Evolutionary conservation across 495 filamentous ascomycete genomes (phyloP).

Genomic region (Neurospora pannonica): DNA sequence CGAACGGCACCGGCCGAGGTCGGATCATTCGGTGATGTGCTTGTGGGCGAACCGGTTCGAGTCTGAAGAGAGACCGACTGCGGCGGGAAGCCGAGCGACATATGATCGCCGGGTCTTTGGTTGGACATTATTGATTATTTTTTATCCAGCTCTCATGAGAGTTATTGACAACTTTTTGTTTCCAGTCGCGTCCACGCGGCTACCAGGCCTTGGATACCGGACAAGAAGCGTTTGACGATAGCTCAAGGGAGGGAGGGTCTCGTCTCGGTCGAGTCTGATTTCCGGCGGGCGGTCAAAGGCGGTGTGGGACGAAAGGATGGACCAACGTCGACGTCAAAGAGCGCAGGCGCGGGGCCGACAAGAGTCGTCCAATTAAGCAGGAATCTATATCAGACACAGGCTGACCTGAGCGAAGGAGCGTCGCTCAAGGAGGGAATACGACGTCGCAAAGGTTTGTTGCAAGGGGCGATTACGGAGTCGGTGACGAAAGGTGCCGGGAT

Average conservation of each 20-base stretch:
- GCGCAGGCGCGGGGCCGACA: background rate
- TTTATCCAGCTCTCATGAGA: conserved; percentile 37
- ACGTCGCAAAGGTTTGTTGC: conserved; percentile 4
- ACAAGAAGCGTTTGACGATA: conserved; percentile 1
- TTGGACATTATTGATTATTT: conserved; percentile 89
- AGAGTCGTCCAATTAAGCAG: conserved; percentile 12
- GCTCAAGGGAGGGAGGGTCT: conserved; percentile 2
- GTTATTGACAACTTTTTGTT: conserved; percentile 7
- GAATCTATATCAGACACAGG: background rate
- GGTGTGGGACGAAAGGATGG: conserved; percentile 2
- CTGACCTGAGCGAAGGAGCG: conserved; percentile 10
- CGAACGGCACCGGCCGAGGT: conserved; percentile 53
- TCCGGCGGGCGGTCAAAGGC: conserved; percentile 1
- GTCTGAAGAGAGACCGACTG: conserved; percentile 50
- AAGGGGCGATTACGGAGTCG: background rate
- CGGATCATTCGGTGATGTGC: conserved; percentile 81
- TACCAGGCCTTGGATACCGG: conserved; percentile 3
- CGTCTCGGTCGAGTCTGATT: background rate
- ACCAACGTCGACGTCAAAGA: conserved; percentile 3
- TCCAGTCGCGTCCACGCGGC: conserved; percentile 8
- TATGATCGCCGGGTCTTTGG: conserved; percentile 66
- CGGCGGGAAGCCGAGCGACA: conserved; percentile 61
- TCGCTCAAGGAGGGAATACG: conserved; percentile 3
- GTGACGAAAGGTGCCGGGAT: background rate
- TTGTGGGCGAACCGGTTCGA: conserved; percentile 78